Base-by-base conservation (phyloP, 129 eudicot species). In the Oenanthe sinensis region DNA sequence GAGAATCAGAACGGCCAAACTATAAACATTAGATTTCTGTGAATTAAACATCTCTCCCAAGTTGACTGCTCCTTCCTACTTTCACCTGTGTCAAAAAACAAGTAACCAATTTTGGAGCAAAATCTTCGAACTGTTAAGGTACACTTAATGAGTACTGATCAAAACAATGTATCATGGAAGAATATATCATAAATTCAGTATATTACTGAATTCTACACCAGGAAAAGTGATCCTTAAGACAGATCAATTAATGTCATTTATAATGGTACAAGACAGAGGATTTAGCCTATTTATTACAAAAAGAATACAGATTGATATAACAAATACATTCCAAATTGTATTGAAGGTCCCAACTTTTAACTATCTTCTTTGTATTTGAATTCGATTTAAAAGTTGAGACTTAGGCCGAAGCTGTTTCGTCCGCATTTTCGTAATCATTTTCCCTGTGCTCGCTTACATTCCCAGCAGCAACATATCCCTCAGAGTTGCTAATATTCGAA, bases 391-490 rank as follows among this genome's bases (percentile, higher is more conserved):
- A 26, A 46, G 52, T 4, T 70, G 43, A 46, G 45, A 22, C 24
- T 70, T 16, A 70, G 22, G 46, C 75, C 7, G 75, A 70, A 46
- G 47, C 75, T 16, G 45, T 70, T 36, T 70, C 46, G 0, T 70
- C 46, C 1, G 15, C 26, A 20, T 70, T 39, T 67, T 30, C 72
- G 6, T 67, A 67, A 7, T 33, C 74, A 54, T 62, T 75, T 78
- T 83, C 89, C 39, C 86, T 81, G 8, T 82, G 81, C 82, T 85
- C 82, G n/a, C 55, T 82, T 45, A 92, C 87, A 82, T 89, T 90
- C 26, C 97, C 97, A 11, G 97, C 97, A 8, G 89, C 97, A 74
- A 88, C 81, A 13, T 96, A 96, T 30, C 97, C 97, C 71, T 89
- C 85, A 75, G 83, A 90, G 83, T 87, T 92, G 74, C 92, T 88